These are phyloP conservation scores for Dendrobium officinale DNA, from an alignment of 106 monocot species.

Conservation along the genomic window DNA sequence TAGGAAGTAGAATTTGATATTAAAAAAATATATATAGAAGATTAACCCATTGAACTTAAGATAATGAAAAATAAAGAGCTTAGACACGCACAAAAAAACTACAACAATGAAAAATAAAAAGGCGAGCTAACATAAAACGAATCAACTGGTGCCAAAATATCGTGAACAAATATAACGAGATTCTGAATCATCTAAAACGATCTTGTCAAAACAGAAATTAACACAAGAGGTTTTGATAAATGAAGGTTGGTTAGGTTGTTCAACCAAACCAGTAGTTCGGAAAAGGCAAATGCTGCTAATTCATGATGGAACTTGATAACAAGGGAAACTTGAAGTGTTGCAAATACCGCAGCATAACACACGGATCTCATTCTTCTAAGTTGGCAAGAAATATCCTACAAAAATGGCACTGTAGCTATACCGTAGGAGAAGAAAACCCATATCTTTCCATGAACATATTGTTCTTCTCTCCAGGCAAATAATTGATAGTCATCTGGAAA, in stretches of 20 bases:
- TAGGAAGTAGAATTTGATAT: neutral
- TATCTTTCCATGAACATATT: slow-evolving; percentile 86
- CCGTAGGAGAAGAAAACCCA: slow-evolving; percentile 86
- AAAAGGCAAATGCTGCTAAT: no score
- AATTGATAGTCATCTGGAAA: slow-evolving; percentile 86
- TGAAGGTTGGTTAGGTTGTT: no score
- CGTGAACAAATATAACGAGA: neutral
- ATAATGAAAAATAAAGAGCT: neutral
- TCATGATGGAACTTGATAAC: no score
- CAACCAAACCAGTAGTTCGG: no score
- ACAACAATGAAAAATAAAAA: neutral
- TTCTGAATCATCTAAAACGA: neutral
- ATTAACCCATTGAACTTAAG: no score
- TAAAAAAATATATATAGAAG: no score
- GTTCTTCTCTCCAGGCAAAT: slow-evolving; percentile 64
- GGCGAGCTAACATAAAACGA: neutral
- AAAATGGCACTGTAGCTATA: slow-evolving; percentile 12
- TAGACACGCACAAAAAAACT: no score
- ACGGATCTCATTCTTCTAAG: no score
- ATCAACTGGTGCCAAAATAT: neutral
- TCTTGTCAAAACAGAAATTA: neutral
- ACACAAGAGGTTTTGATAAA: no score
- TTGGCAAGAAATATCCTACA: no score
- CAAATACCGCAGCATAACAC: no score
- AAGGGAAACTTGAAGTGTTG: no score